phyloP scores from a whole-genome alignment of 129 eudicot species.

The Daucus carota region DNA sequence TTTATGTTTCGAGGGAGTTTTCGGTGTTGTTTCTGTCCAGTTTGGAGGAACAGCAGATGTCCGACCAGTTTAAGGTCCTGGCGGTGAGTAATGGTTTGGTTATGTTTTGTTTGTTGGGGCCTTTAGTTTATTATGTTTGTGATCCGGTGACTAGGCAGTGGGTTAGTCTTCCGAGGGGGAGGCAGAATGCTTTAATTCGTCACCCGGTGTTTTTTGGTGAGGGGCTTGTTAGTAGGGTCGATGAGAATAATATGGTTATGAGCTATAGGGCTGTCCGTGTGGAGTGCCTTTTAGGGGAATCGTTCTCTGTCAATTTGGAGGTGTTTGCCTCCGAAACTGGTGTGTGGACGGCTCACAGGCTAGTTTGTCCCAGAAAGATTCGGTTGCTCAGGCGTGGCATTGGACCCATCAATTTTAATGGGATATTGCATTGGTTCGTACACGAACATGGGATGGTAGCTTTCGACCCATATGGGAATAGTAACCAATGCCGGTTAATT shows the following conservation, averaged over 20 bases:
- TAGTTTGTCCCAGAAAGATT: conserved; percentile 22
- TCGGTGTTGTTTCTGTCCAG: conserved; percentile 42
- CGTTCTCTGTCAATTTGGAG: conserved; percentile 28
- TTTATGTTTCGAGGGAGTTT: conserved; percentile 24
- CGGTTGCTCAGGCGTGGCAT: conserved; percentile 38
- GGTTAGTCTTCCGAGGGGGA: conserved; percentile 36
- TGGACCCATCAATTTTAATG: conserved; percentile 34
- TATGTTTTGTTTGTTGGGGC: conserved; percentile 38
- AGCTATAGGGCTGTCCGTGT: conserved; percentile 38
- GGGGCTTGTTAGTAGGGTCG: conserved; percentile 34
- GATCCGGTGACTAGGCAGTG: conserved; percentile 50
- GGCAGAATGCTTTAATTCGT: conserved; percentile 19
- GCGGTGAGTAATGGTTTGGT: conserved; percentile 44
- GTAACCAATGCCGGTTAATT: conserved; percentile 23
- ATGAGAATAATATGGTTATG: conserved; percentile 29
- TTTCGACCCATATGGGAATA: conserved; percentile 33
- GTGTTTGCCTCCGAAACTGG: conserved; percentile 40
- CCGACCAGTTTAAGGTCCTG: conserved; percentile 43
- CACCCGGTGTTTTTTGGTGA: conserved; percentile 42
- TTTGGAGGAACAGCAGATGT: conserved; percentile 43
- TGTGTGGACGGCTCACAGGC: conserved; percentile 29
- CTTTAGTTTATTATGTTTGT: conserved; percentile 41
- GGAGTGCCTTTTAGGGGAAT: conserved; percentile 16
- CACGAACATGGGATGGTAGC: conserved; percentile 46
- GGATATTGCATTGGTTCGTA: conserved; percentile 43